Percentiles rank a stretch among this genome's conserved stretches.
Evolutionary conservation across 108 stramenopile species (phyloP).

Genomic region (Conticribra weissflogii): DNA sequence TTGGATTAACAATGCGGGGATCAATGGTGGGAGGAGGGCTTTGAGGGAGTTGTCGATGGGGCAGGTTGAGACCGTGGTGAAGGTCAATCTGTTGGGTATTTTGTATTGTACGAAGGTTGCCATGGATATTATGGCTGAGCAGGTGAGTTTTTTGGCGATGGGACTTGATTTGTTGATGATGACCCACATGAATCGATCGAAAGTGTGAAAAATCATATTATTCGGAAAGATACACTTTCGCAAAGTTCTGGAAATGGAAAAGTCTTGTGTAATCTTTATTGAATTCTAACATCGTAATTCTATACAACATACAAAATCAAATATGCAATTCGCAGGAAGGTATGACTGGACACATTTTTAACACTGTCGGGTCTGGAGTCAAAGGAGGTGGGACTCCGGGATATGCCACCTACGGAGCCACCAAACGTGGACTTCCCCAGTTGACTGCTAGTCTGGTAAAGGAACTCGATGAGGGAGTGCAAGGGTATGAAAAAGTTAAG

Average conservation of each 20-base stretch:
- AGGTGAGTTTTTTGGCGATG: not conserved
- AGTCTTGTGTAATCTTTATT: not conserved
- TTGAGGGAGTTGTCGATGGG: constrained; percentile 74
- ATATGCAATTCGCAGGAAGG: too few species aligned
- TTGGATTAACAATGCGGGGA: constrained; percentile 94
- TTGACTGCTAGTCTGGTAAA: constrained; percentile 84
- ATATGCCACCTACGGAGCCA: constrained; percentile 92
- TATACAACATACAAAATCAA: too few species aligned
- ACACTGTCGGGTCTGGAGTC: constrained; percentile 90
- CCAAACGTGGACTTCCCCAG: constrained; percentile 92
- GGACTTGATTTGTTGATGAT: too few species aligned
- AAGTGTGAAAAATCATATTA: too few species aligned
- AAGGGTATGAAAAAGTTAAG: constrained; percentile 81
- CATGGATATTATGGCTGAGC: constrained; percentile 88
- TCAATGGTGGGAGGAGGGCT: constrained; percentile 88
- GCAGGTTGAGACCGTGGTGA: constrained; percentile 85
- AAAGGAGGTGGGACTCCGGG: constrained; percentile 94
- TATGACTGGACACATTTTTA: constrained; percentile 88
- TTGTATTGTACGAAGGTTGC: constrained; percentile 88
- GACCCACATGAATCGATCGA: too few species aligned
- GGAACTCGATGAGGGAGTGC: constrained; percentile 88
- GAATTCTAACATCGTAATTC: not conserved
- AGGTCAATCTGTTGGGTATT: constrained; percentile 86
- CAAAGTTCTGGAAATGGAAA: constrained; percentile 3
- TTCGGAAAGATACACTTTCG: too few species aligned